Base-by-base conservation (phyloP, 306 rosid genomes). In the Fragaria vesca region DNA sequence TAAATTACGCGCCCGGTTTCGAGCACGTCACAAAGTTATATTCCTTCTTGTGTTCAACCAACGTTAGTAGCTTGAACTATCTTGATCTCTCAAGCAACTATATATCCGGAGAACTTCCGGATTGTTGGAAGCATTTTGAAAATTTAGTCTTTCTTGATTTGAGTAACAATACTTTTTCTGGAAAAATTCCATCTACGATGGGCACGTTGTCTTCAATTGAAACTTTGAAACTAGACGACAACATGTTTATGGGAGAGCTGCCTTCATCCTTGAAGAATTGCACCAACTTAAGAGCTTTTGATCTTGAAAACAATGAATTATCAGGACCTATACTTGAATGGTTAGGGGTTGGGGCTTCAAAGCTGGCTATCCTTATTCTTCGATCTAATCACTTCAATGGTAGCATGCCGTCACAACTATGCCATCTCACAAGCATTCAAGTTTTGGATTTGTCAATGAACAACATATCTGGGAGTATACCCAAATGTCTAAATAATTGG, bases 21-120 rank as follows among this genome's bases (percentile, higher is more conserved):
- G n/a, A n/a, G n/a, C n/a, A n/a, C n/a, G n/a, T n/a, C n/a, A n/a
- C 11, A 28, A 1, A 15, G 15, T 13, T 20, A 5, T 8, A 5
- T 3, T 36, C 3, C 9, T 71, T 62, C 66, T 8, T 79, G 18
- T 58, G 81, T 9, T 8, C 40, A 12, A 3, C 13, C 0, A 8
- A 8, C 12, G 0, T 7, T 10, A 43, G 6, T 0, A 1, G n/a
- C 46, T 40, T 61, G 3, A 0, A 0, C 0, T 1, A 15, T 52
- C 76, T 75, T 46, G 42, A 32, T 4, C 71, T 83, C 30, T 74
- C 79, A 0, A 34, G 10, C 20, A 78, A 74, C 57, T 12, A 6
- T 5, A 1, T 78, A 1, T 9, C 69, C 0, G 60, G 70, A 65
- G 15, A 55, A 13, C 20, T 69, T 69, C 55, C 73, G 6, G 2